Conservation (phyloP, 1,284 basidiomycete genomes). For the Inonotus obliquus region DNA sequence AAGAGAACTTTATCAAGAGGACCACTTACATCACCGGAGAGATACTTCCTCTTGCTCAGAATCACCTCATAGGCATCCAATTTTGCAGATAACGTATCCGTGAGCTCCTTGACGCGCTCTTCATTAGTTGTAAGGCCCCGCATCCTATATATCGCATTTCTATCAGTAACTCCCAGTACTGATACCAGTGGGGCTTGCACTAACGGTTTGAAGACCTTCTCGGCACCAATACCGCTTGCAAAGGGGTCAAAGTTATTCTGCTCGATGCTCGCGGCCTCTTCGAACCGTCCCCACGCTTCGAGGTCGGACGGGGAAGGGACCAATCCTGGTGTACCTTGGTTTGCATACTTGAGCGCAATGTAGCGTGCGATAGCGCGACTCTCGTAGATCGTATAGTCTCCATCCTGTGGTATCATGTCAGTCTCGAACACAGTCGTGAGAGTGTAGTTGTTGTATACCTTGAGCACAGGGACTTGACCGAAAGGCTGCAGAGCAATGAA, state of each 20-base stretch:
- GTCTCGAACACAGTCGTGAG: neutral
- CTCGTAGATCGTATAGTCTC: conserved; percentile 36
- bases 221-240: conserved; percentile 35
- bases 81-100: conserved; percentile 26
- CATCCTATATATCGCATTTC: neutral
- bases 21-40: conserved; percentile 28
- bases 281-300: conserved; percentile 41
- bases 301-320: conserved; percentile 30
- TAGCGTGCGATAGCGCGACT: conserved; percentile 42
- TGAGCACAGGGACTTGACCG: conserved; percentile 17
- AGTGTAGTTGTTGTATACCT: neutral
- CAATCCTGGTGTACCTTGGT: conserved; percentile 14
- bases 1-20: neutral
- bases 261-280: conserved; percentile 54
- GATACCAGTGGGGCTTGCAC: neutral
- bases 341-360: conserved; percentile 35
- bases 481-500: conserved; percentile 15
- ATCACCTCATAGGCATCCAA: conserved; percentile 29
- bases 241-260: conserved; percentile 45
- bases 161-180: neutral
- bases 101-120: conserved; percentile 27
- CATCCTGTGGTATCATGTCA: conserved; percentile 4
- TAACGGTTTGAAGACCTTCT: conserved; percentile 46
- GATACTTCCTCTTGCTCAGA: conserved; percentile 26
- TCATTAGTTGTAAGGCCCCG: conserved; percentile 26